Percentiles rank a stretch among this genome's conserved stretches.
Conservation (phyloP, 139 green algal species). For the Micractinium sp. region DNA sequence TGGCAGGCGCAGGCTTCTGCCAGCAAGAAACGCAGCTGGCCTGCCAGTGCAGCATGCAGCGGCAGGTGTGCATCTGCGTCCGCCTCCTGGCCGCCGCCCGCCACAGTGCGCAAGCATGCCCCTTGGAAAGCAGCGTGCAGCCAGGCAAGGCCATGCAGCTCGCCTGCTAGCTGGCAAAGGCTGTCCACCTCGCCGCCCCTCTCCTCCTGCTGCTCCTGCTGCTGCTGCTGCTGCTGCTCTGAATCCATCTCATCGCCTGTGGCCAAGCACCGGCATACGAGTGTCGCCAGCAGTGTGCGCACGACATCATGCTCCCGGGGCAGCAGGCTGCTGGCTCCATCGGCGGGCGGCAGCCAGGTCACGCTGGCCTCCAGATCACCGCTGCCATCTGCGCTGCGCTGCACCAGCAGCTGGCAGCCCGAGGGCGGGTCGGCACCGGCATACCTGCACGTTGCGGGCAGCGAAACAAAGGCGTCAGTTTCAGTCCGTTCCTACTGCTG, state of each 20-base stretch:
- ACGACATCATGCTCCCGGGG: conserved; percentile 14
- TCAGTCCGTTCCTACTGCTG: background rate
- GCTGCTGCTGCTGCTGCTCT: background rate
- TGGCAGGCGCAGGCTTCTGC: background rate
- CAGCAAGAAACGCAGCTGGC: background rate
- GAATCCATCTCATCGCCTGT: background rate
- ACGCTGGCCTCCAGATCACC: background rate
- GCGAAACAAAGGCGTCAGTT: background rate
- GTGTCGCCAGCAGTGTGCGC: conserved; percentile 8
- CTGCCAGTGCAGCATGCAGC: conserved; percentile 12
- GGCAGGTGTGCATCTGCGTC: conserved; percentile 21
- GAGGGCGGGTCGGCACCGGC: background rate
- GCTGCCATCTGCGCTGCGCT: background rate
- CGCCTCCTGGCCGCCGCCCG: background rate
- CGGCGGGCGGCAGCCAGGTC: background rate
- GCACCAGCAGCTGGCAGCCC: conserved; percentile 2
- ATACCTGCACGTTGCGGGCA: background rate
- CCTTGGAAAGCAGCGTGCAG: conserved; percentile 30
- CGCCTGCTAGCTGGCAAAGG: background rate
- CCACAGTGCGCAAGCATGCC: background rate
- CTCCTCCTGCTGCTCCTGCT: background rate
- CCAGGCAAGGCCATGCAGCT: conserved; percentile 19
- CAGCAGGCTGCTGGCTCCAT: background rate
- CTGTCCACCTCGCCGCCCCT: background rate
- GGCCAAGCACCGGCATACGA: background rate